Percentiles rank a stretch among this genome's conserved stretches.
Evolutionary conservation across 352 stramenopile species (phyloP).

Genomic region (Globisporangium recalcitrans): DNA sequence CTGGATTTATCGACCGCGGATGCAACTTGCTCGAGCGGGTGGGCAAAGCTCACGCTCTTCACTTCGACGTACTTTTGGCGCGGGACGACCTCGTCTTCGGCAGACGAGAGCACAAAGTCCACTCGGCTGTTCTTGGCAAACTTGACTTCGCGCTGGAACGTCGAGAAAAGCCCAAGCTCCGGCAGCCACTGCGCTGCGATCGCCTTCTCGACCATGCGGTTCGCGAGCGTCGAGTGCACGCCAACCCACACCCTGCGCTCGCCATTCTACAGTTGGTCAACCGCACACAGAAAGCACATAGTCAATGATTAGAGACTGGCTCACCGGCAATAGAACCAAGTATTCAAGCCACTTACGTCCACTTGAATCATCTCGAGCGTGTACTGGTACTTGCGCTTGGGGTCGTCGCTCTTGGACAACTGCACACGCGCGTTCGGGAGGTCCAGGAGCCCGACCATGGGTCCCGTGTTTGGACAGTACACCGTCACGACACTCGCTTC

Average conservation of each 20-base stretch:
- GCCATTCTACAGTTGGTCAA: constrained; percentile 45
- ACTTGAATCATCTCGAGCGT: constrained; percentile 84
- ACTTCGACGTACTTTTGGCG: constrained; percentile 80
- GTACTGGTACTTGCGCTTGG: constrained; percentile 81
- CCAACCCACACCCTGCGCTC: constrained; percentile 66
- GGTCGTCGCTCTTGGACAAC: constrained; percentile 67
- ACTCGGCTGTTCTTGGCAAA: constrained; percentile 81
- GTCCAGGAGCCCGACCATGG: constrained; percentile 78
- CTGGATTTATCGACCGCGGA: neutral
- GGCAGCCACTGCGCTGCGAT: constrained; percentile 55
- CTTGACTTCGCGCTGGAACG: constrained; percentile 64
- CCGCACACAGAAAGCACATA: neutral
- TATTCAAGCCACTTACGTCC: constrained; percentile 36
- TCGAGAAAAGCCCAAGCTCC: constrained; percentile 50
- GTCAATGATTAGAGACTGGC: neutral
- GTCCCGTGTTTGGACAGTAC: constrained; percentile 80
- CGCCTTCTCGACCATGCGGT: constrained; percentile 74
- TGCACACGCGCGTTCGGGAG: constrained; percentile 57
- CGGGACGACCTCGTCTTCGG: constrained; percentile 23
- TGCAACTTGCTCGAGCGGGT: constrained; percentile 9
- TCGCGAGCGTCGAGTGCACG: constrained; percentile 70
- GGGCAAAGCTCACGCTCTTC: constrained; percentile 74
- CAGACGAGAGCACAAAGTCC: constrained; percentile 68
- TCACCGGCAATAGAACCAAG: neutral
- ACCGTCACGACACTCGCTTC: constrained; percentile 46